Evolutionary conservation across 2,329 filamentous ascomycete species (phyloP), one percentile per base, ranked within the genome.

Genomic region (Didymella sp.): DNA sequence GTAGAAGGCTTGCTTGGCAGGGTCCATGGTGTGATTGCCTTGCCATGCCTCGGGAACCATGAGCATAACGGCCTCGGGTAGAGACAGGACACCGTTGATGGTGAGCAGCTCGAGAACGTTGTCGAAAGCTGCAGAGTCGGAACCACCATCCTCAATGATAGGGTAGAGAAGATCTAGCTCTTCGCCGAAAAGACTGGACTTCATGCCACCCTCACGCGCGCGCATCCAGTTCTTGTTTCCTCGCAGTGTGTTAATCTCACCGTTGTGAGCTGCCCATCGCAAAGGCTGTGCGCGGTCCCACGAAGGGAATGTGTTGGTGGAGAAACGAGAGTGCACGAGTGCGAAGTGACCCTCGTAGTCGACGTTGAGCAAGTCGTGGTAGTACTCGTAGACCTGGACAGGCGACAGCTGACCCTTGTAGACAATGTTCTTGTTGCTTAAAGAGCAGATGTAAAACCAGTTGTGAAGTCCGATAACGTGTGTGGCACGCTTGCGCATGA

Each of bases 211-310:
- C 80, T 98, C 94, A 73, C 94, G 89, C 61, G 94, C 94, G 68
- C 93, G 89, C 94, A 98, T 98, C 94, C 94, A 98, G 80, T 98
- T 98, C 85, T 98, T 98, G 83, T 98, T 98, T 60, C 94, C 94
- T 75, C 94, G 90, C 60, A 98, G 82, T 1, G 94, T 98, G 79
- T 98, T 98, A 76, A 98, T 98, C 81, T 98, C 94, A 83, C 94
- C 94, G 77, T 98, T 98, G 83, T 98, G 94, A 71, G 94, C 94
- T 64, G 93, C 93, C 94, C 94, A 98, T 79, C 94, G 87, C 63
- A 98, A 82, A 62, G 94, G 94, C 81, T 98, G 94, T 60, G 94
- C 95, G 80, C 94, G 90, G 78, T 98, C 95, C 94, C 94, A 98
- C 1, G 92, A 96, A 19, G 94, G 94, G 80, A 98, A 98, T 49